These are phyloP conservation scores for Urochloa ruziziensis DNA, from an alignment of 176 grass and related monocot genomes.

Conservation along the genomic window DNA sequence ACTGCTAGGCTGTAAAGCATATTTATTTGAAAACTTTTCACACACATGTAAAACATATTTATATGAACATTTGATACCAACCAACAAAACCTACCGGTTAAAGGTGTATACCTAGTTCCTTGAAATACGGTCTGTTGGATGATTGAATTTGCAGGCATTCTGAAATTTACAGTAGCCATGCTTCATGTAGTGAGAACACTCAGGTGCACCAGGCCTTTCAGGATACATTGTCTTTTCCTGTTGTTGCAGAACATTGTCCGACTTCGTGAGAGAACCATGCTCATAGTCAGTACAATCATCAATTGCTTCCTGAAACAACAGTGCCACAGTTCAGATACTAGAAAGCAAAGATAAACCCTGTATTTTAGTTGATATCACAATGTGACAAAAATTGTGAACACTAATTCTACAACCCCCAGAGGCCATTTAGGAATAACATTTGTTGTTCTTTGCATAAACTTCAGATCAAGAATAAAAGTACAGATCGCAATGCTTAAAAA, in stretches of 20 bases:
- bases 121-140: conserved; percentile 33
- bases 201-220: conserved; percentile 46
- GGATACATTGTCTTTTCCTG: conserved; percentile 35
- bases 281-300: conserved; percentile 7
- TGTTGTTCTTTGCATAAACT: conserved; percentile 8
- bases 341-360: neutral
- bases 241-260: conserved; percentile 8
- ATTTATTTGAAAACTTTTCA: neutral
- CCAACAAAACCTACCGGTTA: neutral
- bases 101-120: conserved; percentile 13
- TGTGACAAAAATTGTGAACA: neutral
- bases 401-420: neutral
- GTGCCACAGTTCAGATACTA: conserved; percentile 4
- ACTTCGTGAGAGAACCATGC: neutral
- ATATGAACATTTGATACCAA: neutral
- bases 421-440: neutral
- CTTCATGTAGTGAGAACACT: conserved; percentile 50
- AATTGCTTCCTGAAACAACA: conserved; percentile 39
- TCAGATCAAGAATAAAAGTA: neutral
- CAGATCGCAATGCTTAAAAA: neutral
- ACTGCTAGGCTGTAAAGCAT: neutral
- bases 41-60: neutral
- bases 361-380: neutral
- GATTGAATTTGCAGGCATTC: conserved; percentile 55
- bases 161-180: conserved; percentile 55